Evolutionary conservation across 345 rosid genomes (phyloP).

Genomic region (Cardamine resedifolia): DNA sequence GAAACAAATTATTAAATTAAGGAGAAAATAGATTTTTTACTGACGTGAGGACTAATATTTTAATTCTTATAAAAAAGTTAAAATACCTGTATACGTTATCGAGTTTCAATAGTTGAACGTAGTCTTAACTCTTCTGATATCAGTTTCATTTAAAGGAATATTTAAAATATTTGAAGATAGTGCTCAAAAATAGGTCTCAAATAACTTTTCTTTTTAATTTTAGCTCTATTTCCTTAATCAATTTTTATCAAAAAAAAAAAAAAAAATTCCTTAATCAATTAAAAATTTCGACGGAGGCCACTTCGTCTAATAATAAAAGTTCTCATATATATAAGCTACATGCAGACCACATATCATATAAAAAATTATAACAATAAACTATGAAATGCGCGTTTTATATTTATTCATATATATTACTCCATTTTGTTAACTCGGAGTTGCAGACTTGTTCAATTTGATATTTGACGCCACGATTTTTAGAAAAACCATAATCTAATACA

Average conservation of each 20-base stretch:
- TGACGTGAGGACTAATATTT: too few species aligned
- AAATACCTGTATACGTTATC: too few species aligned
- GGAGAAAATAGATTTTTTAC: not conserved
- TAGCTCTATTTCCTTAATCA: conserved; percentile 8
- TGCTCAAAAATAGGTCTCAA: not conserved
- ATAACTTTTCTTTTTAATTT: not conserved
- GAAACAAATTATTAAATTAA: not conserved
- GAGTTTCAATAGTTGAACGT: not conserved
- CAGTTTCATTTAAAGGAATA: not conserved
- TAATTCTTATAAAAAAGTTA: too few species aligned
- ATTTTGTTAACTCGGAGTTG: conserved; percentile 1
- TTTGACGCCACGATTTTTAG: conserved; percentile 39
- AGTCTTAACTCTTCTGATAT: not conserved
- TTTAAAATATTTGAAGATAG: not conserved
- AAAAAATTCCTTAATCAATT: conserved; percentile 1
- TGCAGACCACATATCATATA: conserved; percentile 35
- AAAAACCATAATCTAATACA: conserved; percentile 15
- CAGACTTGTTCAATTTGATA: conserved; percentile 34
- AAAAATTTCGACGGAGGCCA: not conserved
- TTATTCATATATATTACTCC: not conserved
- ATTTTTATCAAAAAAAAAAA: too few species aligned
- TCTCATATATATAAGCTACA: conserved; percentile 31
- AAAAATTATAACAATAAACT: not conserved
- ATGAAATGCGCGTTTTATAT: conserved; percentile 6
- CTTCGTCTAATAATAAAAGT: conserved; percentile 15